phyloP scores from a whole-genome alignment of 352 stramenopile genomes.

The Phytophthora pluvialis region DNA sequence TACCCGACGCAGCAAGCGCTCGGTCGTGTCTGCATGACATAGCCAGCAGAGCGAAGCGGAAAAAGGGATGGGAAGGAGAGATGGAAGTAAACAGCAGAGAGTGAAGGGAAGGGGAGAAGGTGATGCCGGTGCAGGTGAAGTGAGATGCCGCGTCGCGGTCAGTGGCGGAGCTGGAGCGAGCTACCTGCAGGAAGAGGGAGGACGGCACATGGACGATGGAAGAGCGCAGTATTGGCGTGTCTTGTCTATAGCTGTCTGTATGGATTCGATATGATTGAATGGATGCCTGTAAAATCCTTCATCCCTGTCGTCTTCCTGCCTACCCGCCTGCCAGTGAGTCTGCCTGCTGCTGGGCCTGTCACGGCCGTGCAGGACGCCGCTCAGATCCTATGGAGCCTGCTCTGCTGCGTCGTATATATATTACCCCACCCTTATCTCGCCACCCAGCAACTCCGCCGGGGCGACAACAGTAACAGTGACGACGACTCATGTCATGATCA shows the following conservation, averaged over 20 bases:
- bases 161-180: constrained; percentile 8
- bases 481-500: constrained; percentile 83
- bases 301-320: constrained; percentile 33
- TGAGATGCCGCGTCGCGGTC: constrained; percentile 13
- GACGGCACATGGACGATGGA: constrained; percentile 35
- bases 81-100: constrained; percentile 19
- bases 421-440: constrained; percentile 19
- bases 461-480: neutral
- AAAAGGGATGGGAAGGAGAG: constrained; percentile 11
- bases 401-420: constrained; percentile 34
- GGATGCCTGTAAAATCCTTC: constrained; percentile 48
- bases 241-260: constrained; percentile 47
- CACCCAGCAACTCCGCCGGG: neutral
- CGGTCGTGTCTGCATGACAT: constrained; percentile 65
- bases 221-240: constrained; percentile 27
- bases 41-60: constrained; percentile 7
- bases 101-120: constrained; percentile 7
- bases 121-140: constrained; percentile 9
- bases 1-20: constrained; percentile 84
- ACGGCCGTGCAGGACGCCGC: constrained; percentile 4
- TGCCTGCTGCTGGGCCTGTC: constrained; percentile 7
- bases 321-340: constrained; percentile 11
- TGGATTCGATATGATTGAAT: constrained; percentile 50
- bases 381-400: neutral
- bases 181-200: constrained; percentile 17